Evolutionary conservation across 108 stramenopile genomes (phyloP), one percentile per base, ranked within the genome.

Genomic region (Cyclotella atomus): DNA sequence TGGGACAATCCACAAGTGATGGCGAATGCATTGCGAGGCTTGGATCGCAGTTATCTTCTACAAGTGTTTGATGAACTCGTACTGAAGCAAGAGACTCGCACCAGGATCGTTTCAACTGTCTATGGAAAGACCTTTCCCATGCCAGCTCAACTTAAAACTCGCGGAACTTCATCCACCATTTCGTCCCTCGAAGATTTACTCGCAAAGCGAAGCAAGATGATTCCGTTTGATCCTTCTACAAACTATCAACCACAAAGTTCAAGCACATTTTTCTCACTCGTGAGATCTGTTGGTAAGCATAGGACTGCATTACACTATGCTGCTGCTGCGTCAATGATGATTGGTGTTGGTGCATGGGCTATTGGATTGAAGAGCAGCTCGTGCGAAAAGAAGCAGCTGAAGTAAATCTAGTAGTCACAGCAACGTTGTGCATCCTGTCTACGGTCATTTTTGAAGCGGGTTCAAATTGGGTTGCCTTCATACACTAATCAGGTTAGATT

Each of bases 111-210:
- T 21, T 87, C 89, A 12, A 79, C 76, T 68, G 93, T 94, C 20
- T 94, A 94, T 73, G 93, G 93, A 10, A 84, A 74, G n/a, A 92
- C 85, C 21, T 89, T 89, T 69, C 93, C 93, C n/a, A 65, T 90
- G 61, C 61, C 64, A 0, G n/a, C 30, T 4, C 50, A 21, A 57
- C 38, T 21, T 21, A 47, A 59, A 59, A 24, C 36, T 19, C 45
- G 12, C 47, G 25, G 29, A 29, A 5, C 66, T 2, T 33, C 45
- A 41, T 35, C 27, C 6, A 41, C 20, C 20, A 27, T 59, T 17
- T 53, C 65, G n/a, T 64, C 79, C 6, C 52, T 64, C 33, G 68
- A 64, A 5, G 61, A 65, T 1, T 65, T 73, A n/a, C 29, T 81
- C 38, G 28, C 21, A 16, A 73, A 81, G 54, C 50, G 79, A 27